Base-by-base conservation (phyloP, 2,329 filamentous ascomycete genomes). In the Trichoderma sp. region DNA sequence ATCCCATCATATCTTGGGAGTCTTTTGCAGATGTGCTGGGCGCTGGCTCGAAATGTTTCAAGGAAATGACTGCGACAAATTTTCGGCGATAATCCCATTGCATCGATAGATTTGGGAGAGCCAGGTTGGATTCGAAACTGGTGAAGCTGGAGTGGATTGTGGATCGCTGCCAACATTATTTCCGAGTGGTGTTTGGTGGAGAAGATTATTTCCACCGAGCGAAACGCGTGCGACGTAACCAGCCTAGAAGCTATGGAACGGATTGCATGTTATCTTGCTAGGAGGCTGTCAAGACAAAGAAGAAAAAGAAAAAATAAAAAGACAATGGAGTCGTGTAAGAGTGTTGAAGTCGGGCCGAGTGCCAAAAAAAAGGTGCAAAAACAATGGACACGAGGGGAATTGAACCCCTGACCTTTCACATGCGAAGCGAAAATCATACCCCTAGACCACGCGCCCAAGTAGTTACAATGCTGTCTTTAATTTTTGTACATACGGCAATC, bases 381-480 rank as follows among this genome's bases (percentile, higher is more conserved):
- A 11, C n/a, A 27, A 66, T 66, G 63, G 63, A 66, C 63, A 38
- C 63, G 63, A 66, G 63, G 63, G 63, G 63, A 66, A 66, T 66
- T 66, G 63, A 66, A 66, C 63, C 63, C 63, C 63, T 66, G 63
- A 66, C 63, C 63, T 66, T 66, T 66, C 63, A 66, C 63, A 66
- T 66, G 63, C 63, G 63, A 66, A 66, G 63, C 63, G 63, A 66
- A 66, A 66, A 66, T 66, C 63, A 66, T 66, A 66, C 63, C 63
- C 63, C 63, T 66, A 66, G 63, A 66, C 63, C 63, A 66, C 63
- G 63, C 45, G 63, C 63, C 63, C 63, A 50, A 18, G 38, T 29
- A 16, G 35, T 66, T 66, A 29, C 24, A 50, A 50, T 6, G 2
- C 0, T 12, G 11, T 11, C 11, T 69, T 4, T 11, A 24, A 41